Conservation (phyloP, 345 rosid genomes). For the Gynandropsis gynandra region DNA sequence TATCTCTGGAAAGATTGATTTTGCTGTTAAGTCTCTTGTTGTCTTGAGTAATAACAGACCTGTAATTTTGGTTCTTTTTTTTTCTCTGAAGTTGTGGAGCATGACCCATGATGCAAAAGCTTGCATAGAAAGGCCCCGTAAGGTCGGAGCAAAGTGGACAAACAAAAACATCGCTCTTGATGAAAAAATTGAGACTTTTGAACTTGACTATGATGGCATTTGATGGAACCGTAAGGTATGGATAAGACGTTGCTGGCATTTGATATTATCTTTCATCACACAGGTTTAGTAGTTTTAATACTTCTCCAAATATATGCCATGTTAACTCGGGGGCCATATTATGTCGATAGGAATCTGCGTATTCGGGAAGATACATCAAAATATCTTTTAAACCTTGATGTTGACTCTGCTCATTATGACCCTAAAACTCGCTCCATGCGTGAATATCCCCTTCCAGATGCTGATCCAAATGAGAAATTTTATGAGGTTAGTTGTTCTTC, state of each 20-base stretch:
- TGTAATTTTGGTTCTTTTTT: too few relatives aligned
- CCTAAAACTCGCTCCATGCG: slow-evolving; percentile 57
- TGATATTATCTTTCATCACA: neutral
- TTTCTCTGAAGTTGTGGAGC: slow-evolving; percentile 51
- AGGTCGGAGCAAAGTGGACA: too few relatives aligned
- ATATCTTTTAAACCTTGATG: slow-evolving; percentile 51
- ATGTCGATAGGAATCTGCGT: slow-evolving; percentile 37
- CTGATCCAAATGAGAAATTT: slow-evolving; percentile 51
- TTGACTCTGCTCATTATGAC: slow-evolving; percentile 47
- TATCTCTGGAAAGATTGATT: neutral
- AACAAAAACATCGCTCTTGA: slow-evolving; percentile 77
- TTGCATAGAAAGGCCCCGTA: slow-evolving; percentile 69
- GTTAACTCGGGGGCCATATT: too few relatives aligned
- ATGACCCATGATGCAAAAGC: slow-evolving; percentile 60
- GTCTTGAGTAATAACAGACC: neutral
- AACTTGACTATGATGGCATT: slow-evolving; percentile 67
- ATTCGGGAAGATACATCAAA: slow-evolving; percentile 56
- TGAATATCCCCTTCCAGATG: slow-evolving; percentile 57
- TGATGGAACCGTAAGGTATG: slow-evolving; percentile 65
- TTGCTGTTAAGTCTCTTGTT: neutral
- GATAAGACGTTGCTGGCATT: neutral
- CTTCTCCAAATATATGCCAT: too few relatives aligned
- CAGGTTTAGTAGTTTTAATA: neutral
- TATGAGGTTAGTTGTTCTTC: too few relatives aligned
- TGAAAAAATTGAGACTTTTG: slow-evolving; percentile 62